Evolutionary conservation across 1,284 basidiomycete species (phyloP).

Genomic region (Apiotrichum mycotoxinovorans): DNA sequence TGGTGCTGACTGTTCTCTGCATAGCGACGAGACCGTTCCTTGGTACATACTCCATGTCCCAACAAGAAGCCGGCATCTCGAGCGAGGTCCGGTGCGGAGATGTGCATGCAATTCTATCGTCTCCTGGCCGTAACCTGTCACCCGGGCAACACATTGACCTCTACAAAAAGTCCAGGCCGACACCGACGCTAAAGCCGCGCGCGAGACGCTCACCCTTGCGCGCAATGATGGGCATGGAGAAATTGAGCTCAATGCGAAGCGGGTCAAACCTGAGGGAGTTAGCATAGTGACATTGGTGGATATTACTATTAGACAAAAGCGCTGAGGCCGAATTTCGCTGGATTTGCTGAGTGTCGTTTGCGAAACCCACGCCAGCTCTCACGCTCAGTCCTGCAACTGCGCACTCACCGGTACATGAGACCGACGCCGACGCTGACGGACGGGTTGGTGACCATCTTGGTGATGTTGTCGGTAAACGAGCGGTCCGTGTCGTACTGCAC

Average conservation of each 20-base stretch:
- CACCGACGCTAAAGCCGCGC: conserved; percentile 84
- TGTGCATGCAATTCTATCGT: conserved; percentile 8
- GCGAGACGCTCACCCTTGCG: conserved; percentile 70
- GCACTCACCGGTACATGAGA: conserved; percentile 68
- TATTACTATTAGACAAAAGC: too few relatives aligned
- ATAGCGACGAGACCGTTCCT: too few relatives aligned
- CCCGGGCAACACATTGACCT: background rate
- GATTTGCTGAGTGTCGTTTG: too few relatives aligned
- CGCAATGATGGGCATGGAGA: conserved; percentile 80
- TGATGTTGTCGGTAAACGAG: conserved; percentile 41
- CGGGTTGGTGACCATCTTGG: conserved; percentile 48
- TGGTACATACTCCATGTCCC: too few relatives aligned
- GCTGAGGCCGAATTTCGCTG: background rate
- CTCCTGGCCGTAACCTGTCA: too few relatives aligned
- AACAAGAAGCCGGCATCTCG: too few relatives aligned
- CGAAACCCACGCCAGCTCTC: background rate
- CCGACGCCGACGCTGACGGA: conserved; percentile 77
- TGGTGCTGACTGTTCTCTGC: too few relatives aligned
- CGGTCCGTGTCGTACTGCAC: conserved; percentile 59
- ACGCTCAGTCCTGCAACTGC: too few relatives aligned
- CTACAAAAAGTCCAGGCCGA: conserved; percentile 74
- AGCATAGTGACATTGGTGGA: background rate
- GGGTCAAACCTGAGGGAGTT: conserved; percentile 35
- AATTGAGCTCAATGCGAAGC: conserved; percentile 72
- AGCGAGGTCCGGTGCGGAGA: background rate